phyloP scores from a whole-genome alignment of 352 stramenopile species.

The Globisporangium sylvaticum region DNA sequence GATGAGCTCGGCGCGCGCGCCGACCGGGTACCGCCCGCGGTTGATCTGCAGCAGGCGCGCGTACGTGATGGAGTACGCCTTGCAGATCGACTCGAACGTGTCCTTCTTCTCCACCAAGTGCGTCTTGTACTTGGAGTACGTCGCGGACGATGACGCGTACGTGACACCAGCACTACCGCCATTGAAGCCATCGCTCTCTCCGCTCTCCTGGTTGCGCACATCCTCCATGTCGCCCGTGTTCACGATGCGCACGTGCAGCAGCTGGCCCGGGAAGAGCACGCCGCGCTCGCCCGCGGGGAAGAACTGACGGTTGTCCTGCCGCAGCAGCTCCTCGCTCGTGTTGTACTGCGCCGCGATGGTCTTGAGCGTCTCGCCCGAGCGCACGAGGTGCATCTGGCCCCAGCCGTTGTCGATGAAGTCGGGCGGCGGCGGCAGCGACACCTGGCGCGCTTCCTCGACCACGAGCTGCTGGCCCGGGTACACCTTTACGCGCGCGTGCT shows the following conservation, averaged over 20 bases:
- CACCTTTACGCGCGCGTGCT: slow-evolving; percentile 43
- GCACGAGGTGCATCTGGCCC: slow-evolving; percentile 83
- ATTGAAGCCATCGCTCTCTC: background rate
- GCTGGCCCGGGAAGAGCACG: slow-evolving; percentile 54
- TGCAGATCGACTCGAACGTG: slow-evolving; percentile 74
- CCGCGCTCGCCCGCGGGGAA: slow-evolving; percentile 77
- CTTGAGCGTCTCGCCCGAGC: slow-evolving; percentile 60
- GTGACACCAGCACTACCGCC: slow-evolving; percentile 2
- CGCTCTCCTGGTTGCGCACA: background rate
- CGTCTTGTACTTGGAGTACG: slow-evolving; percentile 67
- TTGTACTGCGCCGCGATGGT: slow-evolving; percentile 75
- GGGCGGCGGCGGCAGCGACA: slow-evolving; percentile 69
- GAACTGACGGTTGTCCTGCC: slow-evolving; percentile 75
- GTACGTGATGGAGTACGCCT: slow-evolving; percentile 65
- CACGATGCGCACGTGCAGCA: slow-evolving; percentile 75
- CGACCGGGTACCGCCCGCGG: slow-evolving; percentile 60
- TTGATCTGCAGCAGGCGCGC: slow-evolving; percentile 75
- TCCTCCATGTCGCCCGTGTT: slow-evolving; percentile 71
- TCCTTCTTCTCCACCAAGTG: slow-evolving; percentile 47
- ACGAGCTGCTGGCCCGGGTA: slow-evolving; percentile 74
- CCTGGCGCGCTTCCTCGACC: slow-evolving; percentile 59
- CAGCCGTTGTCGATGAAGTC: slow-evolving; percentile 81
- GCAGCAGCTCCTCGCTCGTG: slow-evolving; percentile 72
- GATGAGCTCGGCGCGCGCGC: slow-evolving; percentile 55
- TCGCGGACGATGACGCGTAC: slow-evolving; percentile 35